Percentiles rank a stretch among this genome's conserved stretches.
Conservation (phyloP, 495 filamentous ascomycete genomes). For the Apodospora peruviana region DNA sequence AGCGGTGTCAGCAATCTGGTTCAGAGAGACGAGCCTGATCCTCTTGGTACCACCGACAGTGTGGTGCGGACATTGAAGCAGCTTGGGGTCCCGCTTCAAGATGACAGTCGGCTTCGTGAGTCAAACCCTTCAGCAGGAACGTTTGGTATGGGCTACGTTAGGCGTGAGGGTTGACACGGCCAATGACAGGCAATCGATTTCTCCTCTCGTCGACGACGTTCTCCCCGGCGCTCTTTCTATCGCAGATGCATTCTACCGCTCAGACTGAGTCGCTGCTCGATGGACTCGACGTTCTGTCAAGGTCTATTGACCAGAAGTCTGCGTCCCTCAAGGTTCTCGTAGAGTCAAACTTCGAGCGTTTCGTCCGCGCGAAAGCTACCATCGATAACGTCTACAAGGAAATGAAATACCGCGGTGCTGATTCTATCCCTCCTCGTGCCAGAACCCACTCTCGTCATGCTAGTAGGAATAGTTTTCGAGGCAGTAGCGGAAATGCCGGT, state of each 20-base stretch:
- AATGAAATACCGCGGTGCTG: conserved; percentile 82
- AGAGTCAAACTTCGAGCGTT: conserved; percentile 95
- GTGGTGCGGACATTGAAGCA: conserved; percentile 76
- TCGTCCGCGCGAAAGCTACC: conserved; percentile 91
- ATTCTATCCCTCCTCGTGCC: conserved; percentile 46
- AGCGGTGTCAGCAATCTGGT: conserved; percentile 68
- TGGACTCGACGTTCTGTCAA: conserved; percentile 75
- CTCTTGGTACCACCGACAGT: conserved; percentile 72
- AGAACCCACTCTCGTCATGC: conserved; percentile 53
- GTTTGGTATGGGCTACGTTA: too few relatives aligned
- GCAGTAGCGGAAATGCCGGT: conserved; percentile 40
- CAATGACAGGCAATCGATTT: conserved; percentile 70
- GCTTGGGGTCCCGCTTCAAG: conserved; percentile 74
- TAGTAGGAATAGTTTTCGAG: conserved; percentile 61
- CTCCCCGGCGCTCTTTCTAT: conserved; percentile 83
- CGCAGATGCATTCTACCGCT: conserved; percentile 79
- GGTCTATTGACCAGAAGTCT: conserved; percentile 94
- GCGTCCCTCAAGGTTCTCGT: conserved; percentile 92
- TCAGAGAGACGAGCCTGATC: conserved; percentile 86
- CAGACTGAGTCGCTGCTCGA: conserved; percentile 72
- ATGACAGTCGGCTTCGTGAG: conserved; percentile 72
- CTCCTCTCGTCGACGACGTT: conserved; percentile 93
- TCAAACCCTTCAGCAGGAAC: too few relatives aligned
- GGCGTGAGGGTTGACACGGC: conserved; percentile 4
- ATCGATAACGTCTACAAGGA: conserved; percentile 98